Conservation (phyloP, 768 basidiomycete species). For the Sarcomyxa edulis region DNA sequence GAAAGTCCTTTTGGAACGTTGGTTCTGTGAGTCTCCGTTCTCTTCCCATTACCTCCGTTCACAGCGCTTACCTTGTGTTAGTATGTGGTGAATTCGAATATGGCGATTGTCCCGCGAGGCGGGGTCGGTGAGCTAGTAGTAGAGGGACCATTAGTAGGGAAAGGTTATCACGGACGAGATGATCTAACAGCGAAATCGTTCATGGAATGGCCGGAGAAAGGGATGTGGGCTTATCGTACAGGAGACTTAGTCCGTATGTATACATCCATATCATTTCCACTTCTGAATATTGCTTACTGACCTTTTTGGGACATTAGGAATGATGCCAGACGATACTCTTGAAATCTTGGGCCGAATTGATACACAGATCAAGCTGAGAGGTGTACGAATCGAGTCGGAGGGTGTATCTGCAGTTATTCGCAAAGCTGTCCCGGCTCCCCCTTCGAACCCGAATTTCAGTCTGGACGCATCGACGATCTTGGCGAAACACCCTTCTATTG, state of each 20-base stretch:
- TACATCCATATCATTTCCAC: not conserved
- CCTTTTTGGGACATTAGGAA: too few species aligned
- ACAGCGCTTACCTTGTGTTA: conserved; percentile 17
- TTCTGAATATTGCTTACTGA: too few species aligned
- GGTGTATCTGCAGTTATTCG: conserved; percentile 43
- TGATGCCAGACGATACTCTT: conserved; percentile 43
- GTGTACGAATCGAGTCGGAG: conserved; percentile 50
- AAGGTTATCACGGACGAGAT: conserved; percentile 41
- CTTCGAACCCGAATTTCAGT: conserved; percentile 14
- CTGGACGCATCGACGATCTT: conserved; percentile 38
- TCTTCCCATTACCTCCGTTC: not conserved
- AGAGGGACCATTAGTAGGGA: conserved; percentile 43
- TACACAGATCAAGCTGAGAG: conserved; percentile 46
- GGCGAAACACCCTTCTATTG: conserved; percentile 36
- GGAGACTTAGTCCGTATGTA: conserved; percentile 40
- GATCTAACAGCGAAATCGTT: conserved; percentile 41
- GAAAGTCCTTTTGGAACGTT: conserved; percentile 32
- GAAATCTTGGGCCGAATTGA: conserved; percentile 48
- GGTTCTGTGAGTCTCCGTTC: conserved; percentile 21
- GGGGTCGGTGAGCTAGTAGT: conserved; percentile 45
- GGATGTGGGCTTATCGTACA: conserved; percentile 40
- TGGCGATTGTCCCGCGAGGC: conserved; percentile 38
- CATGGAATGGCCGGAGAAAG: conserved; percentile 35
- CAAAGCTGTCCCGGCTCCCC: conserved; percentile 20
- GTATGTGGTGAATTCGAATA: conserved; percentile 36